Evolutionary conservation across 371 early-diverging fungal species (phyloP), one percentile per base, ranked within the genome.

Genomic region (Mucor racemosus): DNA sequence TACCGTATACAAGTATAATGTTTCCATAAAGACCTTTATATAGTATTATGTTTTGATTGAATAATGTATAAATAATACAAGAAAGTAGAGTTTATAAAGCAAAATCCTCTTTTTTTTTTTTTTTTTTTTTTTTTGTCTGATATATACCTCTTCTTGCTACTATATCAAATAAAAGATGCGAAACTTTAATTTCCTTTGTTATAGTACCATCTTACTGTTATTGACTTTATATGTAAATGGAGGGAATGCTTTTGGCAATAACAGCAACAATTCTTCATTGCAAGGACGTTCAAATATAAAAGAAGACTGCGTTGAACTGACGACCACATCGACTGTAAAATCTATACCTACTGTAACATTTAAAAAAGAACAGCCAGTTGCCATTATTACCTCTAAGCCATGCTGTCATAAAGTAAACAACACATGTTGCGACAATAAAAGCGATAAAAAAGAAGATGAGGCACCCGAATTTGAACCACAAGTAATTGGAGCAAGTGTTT

Each of bases 21-120:
- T 60, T 60, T 60, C 46, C 19, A 33, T 33, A 60, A 19, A 8
- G 8, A 35, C 5, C 60, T 60, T 34, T 31, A 60, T 34, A 44
- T 60, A 44, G 60, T 41, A 44, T 19, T 5, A 4, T 53, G 53
- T 53, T 53, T 53, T 31, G 21, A 14, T 53, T 26, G 14, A 31
- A 6, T 11, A 14, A 5, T 31, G 53, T 53, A 53, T 53, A 53
- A 31, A 53, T 26, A 53, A 17, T 46, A 10, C 7, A 38, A 38
- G 38, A 7, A 38, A 9, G 2, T 44, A 17, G 44, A 42, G 42
- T n/a, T 14, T n/a, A 26, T 26, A 26, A 26, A n/a, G n/a, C n/a
- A n/a, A n/a, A n/a, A n/a, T n/a, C n/a, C n/a, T n/a, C n/a, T n/a
- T n/a, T n/a, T n/a, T n/a, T n/a, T n/a, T n/a, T n/a, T n/a, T n/a